Evolutionary conservation across 345 rosid genomes (phyloP).

Genomic region (Eucalyptus lansdowneana): DNA sequence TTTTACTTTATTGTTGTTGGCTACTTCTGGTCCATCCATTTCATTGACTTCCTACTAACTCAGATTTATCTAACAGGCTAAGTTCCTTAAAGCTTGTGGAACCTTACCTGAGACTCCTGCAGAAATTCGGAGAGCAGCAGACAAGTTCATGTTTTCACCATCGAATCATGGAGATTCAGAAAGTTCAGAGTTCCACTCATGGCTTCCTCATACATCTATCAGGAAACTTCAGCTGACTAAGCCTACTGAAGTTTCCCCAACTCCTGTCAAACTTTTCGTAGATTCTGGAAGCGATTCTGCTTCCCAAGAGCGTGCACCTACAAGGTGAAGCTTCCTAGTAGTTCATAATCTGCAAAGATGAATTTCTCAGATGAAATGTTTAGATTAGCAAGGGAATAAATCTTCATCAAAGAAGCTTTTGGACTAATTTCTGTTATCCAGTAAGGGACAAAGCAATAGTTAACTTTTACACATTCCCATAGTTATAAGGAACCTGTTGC

Average conservation of each 20-base stretch:
- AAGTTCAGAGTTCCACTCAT: constrained; percentile 34
- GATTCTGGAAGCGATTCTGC: constrained; percentile 18
- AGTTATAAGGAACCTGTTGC: background rate
- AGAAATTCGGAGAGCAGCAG: constrained; percentile 41
- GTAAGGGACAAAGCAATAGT: background rate
- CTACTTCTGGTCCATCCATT: background rate
- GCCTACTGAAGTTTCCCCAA: constrained; percentile 11
- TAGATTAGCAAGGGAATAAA: background rate
- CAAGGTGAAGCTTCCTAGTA: constrained; percentile 31
- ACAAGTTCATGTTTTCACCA: constrained; percentile 25
- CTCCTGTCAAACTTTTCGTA: constrained; percentile 25
- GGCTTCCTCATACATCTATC: constrained; percentile 47
- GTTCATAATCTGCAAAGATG: background rate
- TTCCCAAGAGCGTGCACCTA: constrained; percentile 45
- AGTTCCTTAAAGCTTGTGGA: constrained; percentile 57
- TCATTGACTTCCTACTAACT: background rate
- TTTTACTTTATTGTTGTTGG: background rate
- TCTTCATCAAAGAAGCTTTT: background rate
- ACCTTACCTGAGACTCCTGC: constrained; percentile 56
- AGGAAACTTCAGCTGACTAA: constrained; percentile 26
- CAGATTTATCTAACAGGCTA: constrained; percentile 30
- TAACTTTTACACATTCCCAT: background rate
- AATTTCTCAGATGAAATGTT: background rate
- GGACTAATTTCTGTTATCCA: background rate
- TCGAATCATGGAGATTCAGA: constrained; percentile 19